phyloP scores from a whole-genome alignment of 805 yeast genomes.

The Starmerella floricola region DNA sequence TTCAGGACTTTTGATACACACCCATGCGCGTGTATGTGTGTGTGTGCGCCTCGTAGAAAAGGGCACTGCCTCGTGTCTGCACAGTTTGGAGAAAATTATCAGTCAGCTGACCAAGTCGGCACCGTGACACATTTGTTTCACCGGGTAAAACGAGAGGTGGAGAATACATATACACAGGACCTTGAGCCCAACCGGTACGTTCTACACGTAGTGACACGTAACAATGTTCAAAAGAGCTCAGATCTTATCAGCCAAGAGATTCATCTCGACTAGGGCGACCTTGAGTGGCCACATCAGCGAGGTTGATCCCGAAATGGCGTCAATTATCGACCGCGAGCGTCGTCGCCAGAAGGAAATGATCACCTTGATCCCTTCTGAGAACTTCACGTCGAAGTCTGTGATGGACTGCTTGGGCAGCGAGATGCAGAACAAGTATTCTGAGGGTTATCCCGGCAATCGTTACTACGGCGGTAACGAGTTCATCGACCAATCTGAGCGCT shows the following conservation, averaged over 20 bases:
- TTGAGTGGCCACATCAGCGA: constrained; percentile 18
- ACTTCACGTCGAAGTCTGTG: constrained; percentile 89
- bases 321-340: constrained; percentile 63
- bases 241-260: constrained; percentile 1
- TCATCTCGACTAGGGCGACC: constrained; percentile 17
- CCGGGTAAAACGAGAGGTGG: background rate
- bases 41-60: no score
- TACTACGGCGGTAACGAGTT: constrained; percentile 96
- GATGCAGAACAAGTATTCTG: constrained; percentile 96
- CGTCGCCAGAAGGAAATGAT: constrained; percentile 83
- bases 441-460: constrained; percentile 96
- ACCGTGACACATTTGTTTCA: constrained; percentile 3
- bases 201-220: no score
- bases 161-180: no score
- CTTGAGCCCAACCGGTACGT: no score
- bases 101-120: background rate
- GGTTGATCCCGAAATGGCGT: constrained; percentile 69
- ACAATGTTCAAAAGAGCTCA: background rate
- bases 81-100: no score
- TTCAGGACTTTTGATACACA: no score
- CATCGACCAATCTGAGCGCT: constrained; percentile 78
- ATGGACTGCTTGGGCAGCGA: constrained; percentile 91
- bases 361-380: constrained; percentile 88
- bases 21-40: no score
- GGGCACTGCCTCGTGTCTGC: no score